Base-by-base conservation (phyloP, 495 filamentous ascomycete genomes). In the Lineolata rhizophorae region DNA sequence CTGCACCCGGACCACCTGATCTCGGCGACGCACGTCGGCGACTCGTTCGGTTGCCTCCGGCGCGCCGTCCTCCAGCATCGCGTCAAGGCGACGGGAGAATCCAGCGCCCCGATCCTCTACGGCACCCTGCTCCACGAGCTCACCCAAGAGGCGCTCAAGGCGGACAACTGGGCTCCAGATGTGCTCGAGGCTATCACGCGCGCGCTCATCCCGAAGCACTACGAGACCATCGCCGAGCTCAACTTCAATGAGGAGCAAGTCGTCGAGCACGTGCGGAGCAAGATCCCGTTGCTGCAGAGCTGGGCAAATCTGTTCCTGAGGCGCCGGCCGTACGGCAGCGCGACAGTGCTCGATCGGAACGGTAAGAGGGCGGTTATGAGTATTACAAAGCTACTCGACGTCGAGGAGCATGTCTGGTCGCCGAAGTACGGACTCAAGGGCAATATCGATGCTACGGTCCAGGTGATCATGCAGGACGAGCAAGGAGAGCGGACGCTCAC, bases 381-480 rank as follows among this genome's bases (percentile, higher is more conserved):
- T 43, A 70, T 97, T 40, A 92, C 69, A 49, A 94, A 93, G 47
- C 57, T 97, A 20, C 71, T 97, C 26, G 87, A 93, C 45, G 80
- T 95, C 14, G 87, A 97, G 51, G 87, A 97, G 50, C 84, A 94
- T 44, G 65, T 94, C 22, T 94, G 84, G 87, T 94, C 87, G 11
- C 87, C 87, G 4, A 81, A 79, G 71, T 95, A 85, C 46, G 87
- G 87, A 0, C 61, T 97, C 4, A 95, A 97, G 54, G 87, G 87
- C 19, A 95, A 93, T 48, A 81, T 97, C 35, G 87, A 97, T 55
- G 87, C 87, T n/a, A 95, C 87, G 3, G 75, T 97, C 9, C 79
- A 95, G 54, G 70, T 85, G n/a, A 66, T 65, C 3, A 75, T 90
- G 56, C 51, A 69, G 26, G 80, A 92, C 18, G 55, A 65, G 36